Base-by-base conservation (phyloP, 2,329 filamentous ascomycete species). In the Tolypocladium guangdongense region DNA sequence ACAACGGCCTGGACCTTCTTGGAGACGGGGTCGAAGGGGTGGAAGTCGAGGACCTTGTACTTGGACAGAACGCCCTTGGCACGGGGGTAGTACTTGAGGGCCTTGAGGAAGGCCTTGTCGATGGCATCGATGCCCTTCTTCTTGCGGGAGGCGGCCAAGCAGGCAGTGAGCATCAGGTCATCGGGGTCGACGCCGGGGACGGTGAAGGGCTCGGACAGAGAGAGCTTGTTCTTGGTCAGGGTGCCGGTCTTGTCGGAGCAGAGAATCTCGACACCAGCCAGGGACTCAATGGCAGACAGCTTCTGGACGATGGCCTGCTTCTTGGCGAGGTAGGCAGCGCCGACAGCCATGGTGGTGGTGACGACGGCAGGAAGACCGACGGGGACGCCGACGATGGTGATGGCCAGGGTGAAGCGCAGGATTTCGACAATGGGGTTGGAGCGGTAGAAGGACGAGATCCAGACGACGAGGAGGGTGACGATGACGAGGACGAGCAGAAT, bases 161-260 rank as follows among this genome's bases (percentile, higher is more conserved):
- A 95, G 64, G 90, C 90, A 74, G 89, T 93, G 60, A 95, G 79
- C 88, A 95, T 95, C 58, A 95, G 85, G 64, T 95, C 89, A 71
- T 93, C 87, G 37, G 86, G 81, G 61, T 91, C 87, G 56, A 95
- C 87, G 65, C 90, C 90, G 57, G 81, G 77, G 57, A 93, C 87
- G 39, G 84, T 88, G 77, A 85, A 95, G 54, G 90, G 90, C 68
- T 95, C 90, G 51, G 87, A 79, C 48, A 95, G 79, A 59, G 89
- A 92, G 24, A 95, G 82, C 78, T 93, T 95, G 80, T 95, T 95
- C 80, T 92, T 93, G 68, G 90, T 95, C 68, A 95, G 74, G 55
- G 90, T 95, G 75, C 90, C 90, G 33, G 90, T 95, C 82, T 95
- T 95, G 81, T 95, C 90, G 52, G 90, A 92, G 79, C 90, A 95